A percentile compares a stretch with the other conserved stretches of the same genome.
These are phyloP conservation scores for Mariannaea elegans DNA, from an alignment of 2,329 filamentous ascomycete species.

Conservation along the genomic window DNA sequence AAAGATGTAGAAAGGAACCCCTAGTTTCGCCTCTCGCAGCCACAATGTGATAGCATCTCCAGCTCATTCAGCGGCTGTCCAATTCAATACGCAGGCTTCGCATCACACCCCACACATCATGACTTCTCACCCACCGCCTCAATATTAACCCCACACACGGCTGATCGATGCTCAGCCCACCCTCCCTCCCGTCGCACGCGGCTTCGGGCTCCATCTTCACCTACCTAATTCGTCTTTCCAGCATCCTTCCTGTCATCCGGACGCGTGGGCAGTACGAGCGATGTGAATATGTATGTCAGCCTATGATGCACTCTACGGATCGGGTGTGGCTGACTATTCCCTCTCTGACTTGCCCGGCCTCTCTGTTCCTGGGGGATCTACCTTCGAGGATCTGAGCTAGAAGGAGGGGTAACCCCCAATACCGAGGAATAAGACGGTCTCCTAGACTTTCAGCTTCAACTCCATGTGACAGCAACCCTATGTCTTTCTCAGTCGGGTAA, in stretches of 20 bases:
- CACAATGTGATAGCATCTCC: too few species aligned
- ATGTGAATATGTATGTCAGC: background rate
- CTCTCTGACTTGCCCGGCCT: constrained; percentile 1
- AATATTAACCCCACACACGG: too few species aligned
- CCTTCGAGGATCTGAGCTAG: constrained; percentile 27
- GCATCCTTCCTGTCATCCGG: constrained; percentile 11
- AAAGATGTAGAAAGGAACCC: too few species aligned
- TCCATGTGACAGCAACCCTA: background rate
- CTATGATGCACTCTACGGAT: background rate
- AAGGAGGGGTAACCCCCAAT: constrained; percentile 8
- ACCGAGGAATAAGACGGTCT: constrained; percentile 29
- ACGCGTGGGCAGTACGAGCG: background rate
- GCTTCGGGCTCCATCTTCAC: background rate
- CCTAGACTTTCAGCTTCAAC: constrained; percentile 33
- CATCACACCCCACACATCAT: too few species aligned
- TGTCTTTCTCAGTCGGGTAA: background rate
- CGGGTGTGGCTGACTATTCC: background rate
- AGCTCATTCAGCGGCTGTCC: too few species aligned
- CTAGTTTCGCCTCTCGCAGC: too few species aligned
- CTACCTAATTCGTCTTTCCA: background rate
- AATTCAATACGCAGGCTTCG: too few species aligned
- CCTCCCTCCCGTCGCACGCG: background rate
- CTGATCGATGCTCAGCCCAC: background rate
- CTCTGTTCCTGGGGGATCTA: constrained; percentile 31
- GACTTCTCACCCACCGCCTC: background rate